Evolutionary conservation across 148 eudicot species (phyloP), one percentile per base, ranked within the genome.

Genomic region (Camellia granthamiana): DNA sequence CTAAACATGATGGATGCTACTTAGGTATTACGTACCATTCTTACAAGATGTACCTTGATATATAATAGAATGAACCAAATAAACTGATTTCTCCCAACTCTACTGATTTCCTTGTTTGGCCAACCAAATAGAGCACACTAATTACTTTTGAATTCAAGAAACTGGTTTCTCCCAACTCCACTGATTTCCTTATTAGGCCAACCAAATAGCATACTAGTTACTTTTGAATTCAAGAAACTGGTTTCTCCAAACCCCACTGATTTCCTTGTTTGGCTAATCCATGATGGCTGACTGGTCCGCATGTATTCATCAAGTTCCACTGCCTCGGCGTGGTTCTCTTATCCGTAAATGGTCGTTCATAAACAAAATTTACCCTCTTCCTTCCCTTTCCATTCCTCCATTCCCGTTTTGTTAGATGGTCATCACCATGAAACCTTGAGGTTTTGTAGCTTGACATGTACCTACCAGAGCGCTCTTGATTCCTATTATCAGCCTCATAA

Each of bases 391-490:
- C 77, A 16, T 79, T 79, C 75, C 78, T 82, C 73, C 77, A 46
- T 16, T 63, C 64, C 41, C 80, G 38, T 65, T 55, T 60, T 21
- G n/a, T n/a, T 11, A 55, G 77, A 59, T 80, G 65, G 38, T 72
- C 69, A 70, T 74, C 41, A 23, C 81, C 80, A n/a, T 78, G 84
- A 71, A 58, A 86, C 62, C 86, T 86, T 7, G 86, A 86, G 71
- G 81, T 84, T 82, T 86, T 88, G 78, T 81, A 84, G 85, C 91
- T 84, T 47, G 91, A 79, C 77, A 82, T 67, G 79, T 87, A 78
- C 74, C 82, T 78, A 13, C 78, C 60, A 21, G 83, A 67, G 77
- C 81, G 58, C 69, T 77, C 85, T 42, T 71, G 78, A 42, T 80
- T 82, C 67, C 76, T 67, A 11, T 51, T 66, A 23, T 81, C 71